Evolutionary conservation across 2,329 filamentous ascomycete species (phyloP).

Genomic region (Knufia fluminis): DNA sequence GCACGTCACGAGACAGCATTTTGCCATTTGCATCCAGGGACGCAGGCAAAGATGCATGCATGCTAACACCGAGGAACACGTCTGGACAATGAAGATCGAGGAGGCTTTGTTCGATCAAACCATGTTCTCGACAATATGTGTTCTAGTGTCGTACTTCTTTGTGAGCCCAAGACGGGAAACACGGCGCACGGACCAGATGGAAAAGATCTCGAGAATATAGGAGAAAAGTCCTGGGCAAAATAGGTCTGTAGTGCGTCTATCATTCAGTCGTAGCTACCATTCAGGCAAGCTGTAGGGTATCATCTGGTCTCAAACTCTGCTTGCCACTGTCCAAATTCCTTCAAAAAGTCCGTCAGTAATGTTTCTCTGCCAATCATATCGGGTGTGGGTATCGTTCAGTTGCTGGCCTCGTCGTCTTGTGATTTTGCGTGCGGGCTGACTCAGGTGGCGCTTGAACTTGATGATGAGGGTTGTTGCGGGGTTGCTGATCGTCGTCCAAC

Average conservation of each 20-base stretch:
- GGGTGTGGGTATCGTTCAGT: neutral
- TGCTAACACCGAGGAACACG: neutral
- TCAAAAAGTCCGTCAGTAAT: slow-evolving; percentile 4
- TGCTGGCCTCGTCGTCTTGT: neutral
- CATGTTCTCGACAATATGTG: neutral
- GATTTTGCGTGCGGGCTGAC: neutral
- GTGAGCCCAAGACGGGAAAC: neutral
- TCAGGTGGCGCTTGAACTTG: neutral
- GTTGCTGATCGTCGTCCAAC: neutral
- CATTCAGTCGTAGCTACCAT: neutral
- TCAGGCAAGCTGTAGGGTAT: slow-evolving; percentile 5
- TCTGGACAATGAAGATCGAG: neutral
- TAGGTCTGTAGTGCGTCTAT: neutral
- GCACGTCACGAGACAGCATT: neutral
- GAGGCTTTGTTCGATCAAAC: neutral
- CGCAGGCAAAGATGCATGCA: too few species aligned
- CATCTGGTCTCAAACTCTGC: neutral
- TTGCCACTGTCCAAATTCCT: slow-evolving; percentile 3
- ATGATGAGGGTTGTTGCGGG: neutral
- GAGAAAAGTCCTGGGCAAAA: neutral
- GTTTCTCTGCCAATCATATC: neutral
- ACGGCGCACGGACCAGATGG: neutral
- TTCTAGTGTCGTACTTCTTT: neutral
- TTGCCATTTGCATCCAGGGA: neutral
- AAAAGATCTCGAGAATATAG: neutral